Evolutionary conservation across 2,329 filamentous ascomycete species (phyloP).

Genomic region (Apiospora hydei): DNA sequence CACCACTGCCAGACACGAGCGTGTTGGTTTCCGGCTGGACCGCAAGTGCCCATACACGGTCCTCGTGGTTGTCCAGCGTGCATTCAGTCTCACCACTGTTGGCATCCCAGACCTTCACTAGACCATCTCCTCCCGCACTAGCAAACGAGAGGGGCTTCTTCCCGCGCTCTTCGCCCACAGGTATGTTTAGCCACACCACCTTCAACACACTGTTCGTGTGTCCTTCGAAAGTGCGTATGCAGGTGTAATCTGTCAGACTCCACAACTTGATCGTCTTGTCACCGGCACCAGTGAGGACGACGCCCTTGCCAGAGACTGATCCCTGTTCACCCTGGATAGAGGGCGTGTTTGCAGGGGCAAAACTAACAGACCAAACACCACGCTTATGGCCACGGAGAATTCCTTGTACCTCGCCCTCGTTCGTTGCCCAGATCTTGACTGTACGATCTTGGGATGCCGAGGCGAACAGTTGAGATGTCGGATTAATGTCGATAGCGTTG

Average conservation of each 20-base stretch:
- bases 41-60: conserved; percentile 90
- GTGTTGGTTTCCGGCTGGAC: conserved; percentile 73
- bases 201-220: conserved; percentile 96
- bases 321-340: conserved; percentile 75
- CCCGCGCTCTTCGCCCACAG: conserved; percentile 55
- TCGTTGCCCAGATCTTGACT: conserved; percentile 94
- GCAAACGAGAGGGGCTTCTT: conserved; percentile 76
- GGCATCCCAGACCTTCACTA: conserved; percentile 96
- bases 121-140: conserved; percentile 89
- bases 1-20: conserved; percentile 88
- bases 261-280: conserved; percentile 97
- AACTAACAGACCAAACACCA: conserved; percentile 95
- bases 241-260: conserved; percentile 91
- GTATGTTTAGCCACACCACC: conserved; percentile 80
- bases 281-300: conserved; percentile 89
- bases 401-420: conserved; percentile 89
- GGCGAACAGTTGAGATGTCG: conserved; percentile 80
- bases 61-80: conserved; percentile 95
- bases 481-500: conserved; percentile 87
- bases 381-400: conserved; percentile 91
- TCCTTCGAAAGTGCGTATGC: conserved; percentile 91
- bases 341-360: conserved; percentile 81
- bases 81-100: conserved; percentile 83
- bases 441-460: conserved; percentile 96
- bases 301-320: conserved; percentile 77